A percentile compares a stretch with the other conserved stretches of the same genome.
These are phyloP conservation scores for Tetragonia tetragonoides DNA, from an alignment of 148 eudicot genomes.

Conservation along the genomic window DNA sequence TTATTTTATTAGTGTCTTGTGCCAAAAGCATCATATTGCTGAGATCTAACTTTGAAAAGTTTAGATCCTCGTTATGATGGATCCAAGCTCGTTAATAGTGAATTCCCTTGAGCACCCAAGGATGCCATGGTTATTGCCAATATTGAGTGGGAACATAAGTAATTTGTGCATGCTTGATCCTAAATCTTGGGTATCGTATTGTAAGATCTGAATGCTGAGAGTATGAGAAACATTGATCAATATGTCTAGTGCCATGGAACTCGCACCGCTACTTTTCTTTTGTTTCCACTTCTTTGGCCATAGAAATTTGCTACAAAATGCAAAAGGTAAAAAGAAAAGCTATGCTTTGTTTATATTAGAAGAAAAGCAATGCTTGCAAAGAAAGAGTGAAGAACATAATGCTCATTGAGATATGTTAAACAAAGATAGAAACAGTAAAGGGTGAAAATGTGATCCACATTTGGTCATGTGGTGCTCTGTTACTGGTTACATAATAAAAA, in stretches of 20 bases:
- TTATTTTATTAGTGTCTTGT: background rate
- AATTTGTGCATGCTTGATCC: constrained; percentile 18
- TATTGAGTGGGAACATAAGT: background rate
- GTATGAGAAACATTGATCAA: background rate
- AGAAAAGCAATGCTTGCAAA: constrained; percentile 19
- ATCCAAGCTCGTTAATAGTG: background rate
- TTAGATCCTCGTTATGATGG: constrained; percentile 6
- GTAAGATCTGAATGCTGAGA: constrained; percentile 3
- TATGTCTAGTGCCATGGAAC: constrained; percentile 18
- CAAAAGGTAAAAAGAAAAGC: constrained; percentile 10
- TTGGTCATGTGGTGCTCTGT: constrained; percentile 1
- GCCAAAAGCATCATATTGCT: constrained; percentile 1
- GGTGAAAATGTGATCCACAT: constrained; percentile 1
- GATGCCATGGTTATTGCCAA: background rate
- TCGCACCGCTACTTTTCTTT: constrained; percentile 18
- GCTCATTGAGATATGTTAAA: background rate
- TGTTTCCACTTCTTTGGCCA: constrained; percentile 7
- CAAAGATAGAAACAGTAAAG: background rate
- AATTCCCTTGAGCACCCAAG: background rate
- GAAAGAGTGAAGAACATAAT: constrained; percentile 17
- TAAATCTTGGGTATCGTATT: background rate
- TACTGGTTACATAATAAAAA: background rate
- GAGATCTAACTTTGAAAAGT: background rate
- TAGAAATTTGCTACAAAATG: constrained; percentile 9
- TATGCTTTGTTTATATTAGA: constrained; percentile 11